Evolutionary conservation across 192 early-diverging fungal species (phyloP).

Genomic region (Podila epigama): DNA sequence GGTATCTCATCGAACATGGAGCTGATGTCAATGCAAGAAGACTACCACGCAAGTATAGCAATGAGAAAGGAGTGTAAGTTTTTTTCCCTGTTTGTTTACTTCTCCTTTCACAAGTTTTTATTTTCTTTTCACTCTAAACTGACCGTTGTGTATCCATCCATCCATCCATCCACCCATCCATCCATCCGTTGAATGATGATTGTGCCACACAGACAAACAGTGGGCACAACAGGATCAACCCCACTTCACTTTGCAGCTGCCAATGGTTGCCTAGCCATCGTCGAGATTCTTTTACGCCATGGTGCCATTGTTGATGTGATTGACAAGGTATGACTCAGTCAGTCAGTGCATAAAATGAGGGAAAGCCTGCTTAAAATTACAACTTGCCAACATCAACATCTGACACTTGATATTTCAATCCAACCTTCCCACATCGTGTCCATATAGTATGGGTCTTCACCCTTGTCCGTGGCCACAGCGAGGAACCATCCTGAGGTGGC

Average conservation of each 20-base stretch:
- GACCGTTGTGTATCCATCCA: not conserved
- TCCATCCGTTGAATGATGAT: not conserved
- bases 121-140: not conserved
- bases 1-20: conserved; percentile 74
- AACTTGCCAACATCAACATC: not conserved
- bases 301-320: conserved; percentile 66
- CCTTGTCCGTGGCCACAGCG: conserved; percentile 58
- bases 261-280: conserved; percentile 68
- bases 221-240: conserved; percentile 73
- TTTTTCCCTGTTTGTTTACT: not conserved
- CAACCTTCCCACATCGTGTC: not conserved
- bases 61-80: conserved; percentile 48
- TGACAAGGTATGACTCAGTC: conserved; percentile 52
- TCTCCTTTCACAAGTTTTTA: not conserved
- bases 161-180: not conserved
- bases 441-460: conserved; percentile 56
- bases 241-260: conserved; percentile 89
- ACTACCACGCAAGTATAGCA: conserved; percentile 39
- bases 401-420: not conserved
- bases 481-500: conserved; percentile 61
- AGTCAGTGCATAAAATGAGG: not conserved
- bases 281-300: conserved; percentile 65
- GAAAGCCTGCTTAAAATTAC: not conserved
- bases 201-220: conserved; percentile 29
- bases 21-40: conserved; percentile 72